Base-by-base conservation (phyloP, 148 eudicot species). In the Nepenthes mirabilis region DNA sequence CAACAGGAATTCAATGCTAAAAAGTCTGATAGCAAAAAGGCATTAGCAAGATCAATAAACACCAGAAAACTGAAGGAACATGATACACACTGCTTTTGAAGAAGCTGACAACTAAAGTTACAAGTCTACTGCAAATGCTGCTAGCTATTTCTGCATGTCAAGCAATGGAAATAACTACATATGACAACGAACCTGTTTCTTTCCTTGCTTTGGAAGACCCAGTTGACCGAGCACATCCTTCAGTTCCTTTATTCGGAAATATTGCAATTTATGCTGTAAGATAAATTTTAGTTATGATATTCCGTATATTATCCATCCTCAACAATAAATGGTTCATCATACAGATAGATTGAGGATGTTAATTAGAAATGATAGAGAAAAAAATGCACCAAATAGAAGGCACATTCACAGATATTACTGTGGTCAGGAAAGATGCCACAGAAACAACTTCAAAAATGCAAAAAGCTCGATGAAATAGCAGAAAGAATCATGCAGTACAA, bases 141-240 rank as follows among this genome's bases (percentile, higher is more conserved):
- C 45, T 8, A 40, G 45, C 45, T 3, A 40, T 1, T 5, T 48
- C 56, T 9, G 6, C 47, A 14, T 14, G 33, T 36, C 48, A 56
- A 59, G 11, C 48, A 55, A 64, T 60, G 14, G 33, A 65, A 72
- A 59, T 61, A 72, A 64, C 60, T 35, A 33, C 37, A 33, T 36
- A 58, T 14, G 62, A 72, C 11, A 14, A 43, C 68, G 60, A 65
- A 86, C 98, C 98, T 91, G 96, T 70, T 83, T 91, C 76, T 80
- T 91, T 70, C 98, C 98, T 72, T 91, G 98, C 76, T 88, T 91
- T 61, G 98, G 75, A 58, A 86, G 82, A 36, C 96, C 95, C 52
- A 91, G 78, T 51, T 72, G 80, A 14, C 79, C 80, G 55, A 91
- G 82, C 54, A 91, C 82, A 73, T 80, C 94, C 84, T 91, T 91